Evolutionary conservation across 2,329 filamentous ascomycete species (phyloP), one percentile per base, ranked within the genome.

Genomic region (Trichoderma sp.): DNA sequence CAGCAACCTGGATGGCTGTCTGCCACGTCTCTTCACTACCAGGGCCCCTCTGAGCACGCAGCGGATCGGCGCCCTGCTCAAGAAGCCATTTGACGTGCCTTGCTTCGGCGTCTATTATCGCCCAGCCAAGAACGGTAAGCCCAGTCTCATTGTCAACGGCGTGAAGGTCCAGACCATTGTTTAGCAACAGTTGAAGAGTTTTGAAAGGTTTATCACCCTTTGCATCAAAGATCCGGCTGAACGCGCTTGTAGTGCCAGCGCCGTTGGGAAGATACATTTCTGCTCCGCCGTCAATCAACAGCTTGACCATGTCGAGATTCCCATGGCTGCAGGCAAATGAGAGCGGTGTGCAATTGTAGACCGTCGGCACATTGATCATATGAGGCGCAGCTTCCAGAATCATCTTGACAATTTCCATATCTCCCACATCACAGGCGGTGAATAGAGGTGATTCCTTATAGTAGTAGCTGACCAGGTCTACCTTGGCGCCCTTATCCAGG

Each of bases 251-350:
- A 9, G 28, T 36, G 21, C 72, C 73, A 8, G 24, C 47, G 2
- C 24, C 24, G 24, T 73, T 70, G 6, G 28, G 26, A n/a, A 32
- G 53, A 15, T 47, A 65, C 3, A 75, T 57, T 21, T 74, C 71
- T 4, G 77, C 77, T 12, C 76, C 76, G 3, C 68, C 72, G 11
- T 75, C 61, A 26, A 78, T 73, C 3, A 78, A 73, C n/a, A 74
- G 60, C 39, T 73, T 63, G 6, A 73, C 68, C 15, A 76, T 32
- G 0, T 66, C 30, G 6, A 74, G 36, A 21, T 74, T 47, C 1
- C 73, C 75, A 11, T 73, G 36, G 0, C 21, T 24, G 34, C 75
- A 77, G 8, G 73, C 76, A 14, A 39, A 57, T 12, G 72, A 71
- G 7, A 77, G 73, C 4, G 77, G 74, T 4, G 75, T 75, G 14